A percentile compares a stretch with the other conserved stretches of the same genome.
Conservation (phyloP, 73 alveolate species). For the Uronychia setigera region DNA sequence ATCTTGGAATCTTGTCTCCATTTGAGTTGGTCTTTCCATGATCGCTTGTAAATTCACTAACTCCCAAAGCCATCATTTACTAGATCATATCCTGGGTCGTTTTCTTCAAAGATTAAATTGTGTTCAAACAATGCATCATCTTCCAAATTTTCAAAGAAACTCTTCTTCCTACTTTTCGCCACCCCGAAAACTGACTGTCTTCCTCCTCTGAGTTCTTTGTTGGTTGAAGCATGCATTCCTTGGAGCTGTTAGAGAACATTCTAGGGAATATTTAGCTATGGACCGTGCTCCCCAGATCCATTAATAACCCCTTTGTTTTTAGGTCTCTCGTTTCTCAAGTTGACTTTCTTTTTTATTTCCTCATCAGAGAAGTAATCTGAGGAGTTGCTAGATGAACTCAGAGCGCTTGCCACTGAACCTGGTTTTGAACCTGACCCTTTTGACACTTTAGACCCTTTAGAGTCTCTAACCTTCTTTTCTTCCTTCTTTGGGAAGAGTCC, state of each 20-base stretch:
- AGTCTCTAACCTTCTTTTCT: not conserved
- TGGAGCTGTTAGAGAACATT: not conserved
- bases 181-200: not conserved
- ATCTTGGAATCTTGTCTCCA: not conserved
- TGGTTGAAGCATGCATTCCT: not conserved
- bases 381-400: not conserved
- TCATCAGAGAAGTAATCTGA: not conserved
- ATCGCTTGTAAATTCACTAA: not conserved
- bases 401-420: not conserved
- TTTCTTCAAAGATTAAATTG: not conserved
- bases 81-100: not conserved
- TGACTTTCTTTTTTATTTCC: not conserved
- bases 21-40: not conserved
- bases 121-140: not conserved
- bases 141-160: not conserved
- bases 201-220: not conserved
- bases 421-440: not conserved
- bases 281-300: not conserved
- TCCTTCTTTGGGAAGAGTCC: not conserved
- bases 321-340: not conserved
- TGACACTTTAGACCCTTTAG: not conserved
- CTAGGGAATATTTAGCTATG: not conserved
- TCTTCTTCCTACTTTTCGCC: not conserved
- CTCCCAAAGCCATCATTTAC: not conserved
- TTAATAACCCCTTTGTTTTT: not conserved